Conservation (phyloP, 306 rosid genomes). For the Prunus fruticosa region DNA sequence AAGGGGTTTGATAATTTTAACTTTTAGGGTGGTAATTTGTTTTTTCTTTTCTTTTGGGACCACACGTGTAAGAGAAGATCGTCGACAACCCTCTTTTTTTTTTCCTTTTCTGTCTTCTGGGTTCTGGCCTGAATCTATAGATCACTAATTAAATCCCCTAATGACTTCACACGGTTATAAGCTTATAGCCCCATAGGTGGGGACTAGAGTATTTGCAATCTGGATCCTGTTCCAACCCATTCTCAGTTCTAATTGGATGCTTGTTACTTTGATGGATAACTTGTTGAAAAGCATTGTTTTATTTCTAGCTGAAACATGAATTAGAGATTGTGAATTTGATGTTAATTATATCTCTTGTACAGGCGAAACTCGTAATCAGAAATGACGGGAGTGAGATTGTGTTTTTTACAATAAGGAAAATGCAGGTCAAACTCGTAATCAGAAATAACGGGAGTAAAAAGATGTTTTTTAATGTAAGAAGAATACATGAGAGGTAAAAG, state of each 20-base stretch:
- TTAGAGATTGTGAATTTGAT: neutral
- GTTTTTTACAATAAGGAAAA: no score
- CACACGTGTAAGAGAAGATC: constrained; percentile 39
- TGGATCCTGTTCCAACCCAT: constrained; percentile 3
- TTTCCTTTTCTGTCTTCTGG: neutral
- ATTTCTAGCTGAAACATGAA: neutral
- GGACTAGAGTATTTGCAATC: neutral
- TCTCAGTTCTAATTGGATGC: constrained; percentile 13
- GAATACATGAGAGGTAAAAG: neutral
- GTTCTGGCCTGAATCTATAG: neutral
- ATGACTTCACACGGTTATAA: constrained; percentile 17
- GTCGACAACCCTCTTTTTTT: neutral
- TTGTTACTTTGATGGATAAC: neutral
- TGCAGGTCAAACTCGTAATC: no score
- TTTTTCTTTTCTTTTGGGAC: constrained; percentile 42
- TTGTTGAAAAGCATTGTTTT: neutral
- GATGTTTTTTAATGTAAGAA: no score
- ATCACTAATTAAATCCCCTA: constrained; percentile 5
- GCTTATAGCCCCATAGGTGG: neutral
- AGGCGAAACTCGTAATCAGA: no score
- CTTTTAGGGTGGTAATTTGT: constrained; percentile 19
- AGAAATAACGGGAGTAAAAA: no score
- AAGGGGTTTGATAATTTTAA: constrained; percentile 16
- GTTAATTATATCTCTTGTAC: neutral
- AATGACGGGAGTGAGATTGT: no score